Base-by-base conservation (phyloP, 441 rosid genomes). In the Pelargonium cotyledonis region DNA sequence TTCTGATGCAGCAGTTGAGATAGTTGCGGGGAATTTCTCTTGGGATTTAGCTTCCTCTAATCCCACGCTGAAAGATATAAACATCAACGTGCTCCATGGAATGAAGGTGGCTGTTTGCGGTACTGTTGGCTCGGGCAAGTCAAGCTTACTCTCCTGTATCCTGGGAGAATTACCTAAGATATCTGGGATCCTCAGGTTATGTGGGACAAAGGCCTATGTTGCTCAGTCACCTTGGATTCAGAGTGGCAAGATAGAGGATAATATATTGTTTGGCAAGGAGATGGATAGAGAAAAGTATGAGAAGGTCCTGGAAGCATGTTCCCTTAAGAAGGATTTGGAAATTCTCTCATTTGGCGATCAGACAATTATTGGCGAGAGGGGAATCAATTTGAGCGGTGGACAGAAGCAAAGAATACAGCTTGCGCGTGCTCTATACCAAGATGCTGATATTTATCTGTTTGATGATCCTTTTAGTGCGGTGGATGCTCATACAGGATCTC, bases 401-500 rank as follows among this genome's bases (percentile, higher is more conserved):
- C 23, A 21, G 23, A 21, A 91, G 80, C 97, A 92, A 68, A 76
- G 98, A 68, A 75, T 92, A 76, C 95, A 90, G 68, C 86, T 90
- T 72, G 95, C 96, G 0, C 95, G 98, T 4, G 96, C 96, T 62
- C 77, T 92, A 4, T 88, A 90, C 82, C 95, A 90, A 76, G 84
- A 88, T 72, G 89, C 93, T 1, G 93, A 88, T 76, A 82, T 88
- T 61, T 92, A 88, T 80, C 81, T 92, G 12, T 84, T 92, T 18
- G 98, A 90, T 57, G 96, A 92, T 74, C 96, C 98, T 70, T 92
- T 92, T 66, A 92, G 96, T 75, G 95, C 95, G 3, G 96, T 91
- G 23, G 97, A 91, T 76, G 97, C 91, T 66, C 97, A 89, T 73
- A 92, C 96, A 18, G 96, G 95, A 58, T 88, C 98, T 70, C 92